Base-by-base conservation (phyloP, 2,329 filamentous ascomycete species). In the Pyrenochaeta sp. region DNA sequence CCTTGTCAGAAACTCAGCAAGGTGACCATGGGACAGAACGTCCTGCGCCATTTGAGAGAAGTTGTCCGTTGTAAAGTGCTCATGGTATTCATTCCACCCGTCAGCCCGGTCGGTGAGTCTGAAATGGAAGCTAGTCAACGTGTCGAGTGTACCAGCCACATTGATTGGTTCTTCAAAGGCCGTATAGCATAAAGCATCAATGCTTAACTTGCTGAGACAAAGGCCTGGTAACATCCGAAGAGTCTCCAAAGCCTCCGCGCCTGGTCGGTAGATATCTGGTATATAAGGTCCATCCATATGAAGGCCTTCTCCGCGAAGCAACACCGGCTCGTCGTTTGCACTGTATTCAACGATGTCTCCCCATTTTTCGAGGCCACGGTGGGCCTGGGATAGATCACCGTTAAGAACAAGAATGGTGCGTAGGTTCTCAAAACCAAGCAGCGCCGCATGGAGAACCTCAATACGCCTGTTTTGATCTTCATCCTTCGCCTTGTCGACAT, bases 401-500 rank as follows among this genome's bases (percentile, higher is more conserved):
- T 54, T 46, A 18, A 51, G 12, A 4, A 60, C 14, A 27, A 37
- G 17, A 21, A 60, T 29, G 1, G 37, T 51, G 0, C 11, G 40
- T 14, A 54, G 15, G 11, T 60, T 60, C 1, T 47, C 18, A 9
- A 54, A 60, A 7, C 12, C 20, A 2, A n/a, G 14, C 10, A 56
- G 18, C 7, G 18, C 14, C 3, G 40, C 11, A n/a, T 35, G 15
- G 9, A 7, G 21, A 14, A 10, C 15, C n/a, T 3, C 17, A 0
- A 7, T 6, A 4, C 12, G 10, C 23, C 37, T 33, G 12, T 37
- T 23, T 10, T 12, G 15, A n/a, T 33, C 41, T 30, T 61, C 56
- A 7, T 65, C 62, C 4, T 45, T 20, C 1, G 49, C 9, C 12
- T 51, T 51, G 7, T 42, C 21, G 2, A 56, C 7, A 33, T 59